Conservation (phyloP, 768 basidiomycete species). For the Leccinum fibrillosum region DNA sequence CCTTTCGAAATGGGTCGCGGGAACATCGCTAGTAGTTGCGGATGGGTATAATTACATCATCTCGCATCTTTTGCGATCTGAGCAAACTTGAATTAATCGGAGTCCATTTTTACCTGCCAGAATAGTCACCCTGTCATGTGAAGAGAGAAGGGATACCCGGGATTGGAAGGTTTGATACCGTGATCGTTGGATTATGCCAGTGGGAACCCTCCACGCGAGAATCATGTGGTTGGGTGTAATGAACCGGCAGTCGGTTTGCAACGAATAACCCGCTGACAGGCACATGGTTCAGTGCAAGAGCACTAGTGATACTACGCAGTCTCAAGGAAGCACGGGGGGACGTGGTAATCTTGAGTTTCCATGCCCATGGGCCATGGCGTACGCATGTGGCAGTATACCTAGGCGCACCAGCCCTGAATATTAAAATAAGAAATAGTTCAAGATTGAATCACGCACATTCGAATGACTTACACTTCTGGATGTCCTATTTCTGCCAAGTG, state of each 20-base stretch:
- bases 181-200: constrained; percentile 9
- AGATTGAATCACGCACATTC: background rate
- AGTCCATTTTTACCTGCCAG: background rate
- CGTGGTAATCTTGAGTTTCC: background rate
- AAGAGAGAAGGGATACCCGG: constrained; percentile 8
- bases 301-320: background rate
- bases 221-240: constrained; percentile 8
- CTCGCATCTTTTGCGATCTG: background rate
- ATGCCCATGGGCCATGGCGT: background rate
- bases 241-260: background rate
- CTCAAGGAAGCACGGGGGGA: background rate
- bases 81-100: constrained; percentile 1
- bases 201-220: constrained; percentile 15
- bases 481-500: constrained; percentile 9
- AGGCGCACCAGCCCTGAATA: background rate
- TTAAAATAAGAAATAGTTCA: background rate
- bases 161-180: constrained; percentile 18
- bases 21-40: constrained; percentile 3
- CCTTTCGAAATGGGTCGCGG: constrained; percentile 11
- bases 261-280: background rate
- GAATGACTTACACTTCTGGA: constrained; percentile 1
- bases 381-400: background rate
- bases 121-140: constrained; percentile 5
- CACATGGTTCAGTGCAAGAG: background rate
- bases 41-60: constrained; percentile 20